phyloP scores from a whole-genome alignment of 805 yeast species.

The Sugiyamaella americana region DNA sequence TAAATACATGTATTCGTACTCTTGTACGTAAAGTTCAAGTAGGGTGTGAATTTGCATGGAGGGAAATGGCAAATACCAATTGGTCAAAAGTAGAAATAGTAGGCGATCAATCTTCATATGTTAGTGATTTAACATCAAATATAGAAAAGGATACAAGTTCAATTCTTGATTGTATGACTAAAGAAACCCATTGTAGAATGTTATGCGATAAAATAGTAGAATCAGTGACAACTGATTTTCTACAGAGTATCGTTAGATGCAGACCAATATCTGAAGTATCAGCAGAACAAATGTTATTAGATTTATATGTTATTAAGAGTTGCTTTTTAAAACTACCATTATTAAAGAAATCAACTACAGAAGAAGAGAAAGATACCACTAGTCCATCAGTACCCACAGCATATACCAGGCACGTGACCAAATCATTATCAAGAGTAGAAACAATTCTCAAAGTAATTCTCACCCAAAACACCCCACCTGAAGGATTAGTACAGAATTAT shows the following conservation, averaged over 20 bases:
- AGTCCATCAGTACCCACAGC: constrained; percentile 15
- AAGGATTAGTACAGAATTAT: constrained; percentile 56
- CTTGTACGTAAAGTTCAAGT: constrained; percentile 52
- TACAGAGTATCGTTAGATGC: constrained; percentile 51
- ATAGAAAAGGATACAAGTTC: constrained; percentile 42
- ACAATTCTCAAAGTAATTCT: constrained; percentile 61
- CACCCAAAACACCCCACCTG: constrained; percentile 61
- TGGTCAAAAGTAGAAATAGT: constrained; percentile 65
- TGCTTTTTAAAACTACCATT: constrained; percentile 36
- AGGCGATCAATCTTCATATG: constrained; percentile 66
- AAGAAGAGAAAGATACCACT: not conserved
- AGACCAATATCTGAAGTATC: constrained; percentile 63
- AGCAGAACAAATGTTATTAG: constrained; percentile 78
- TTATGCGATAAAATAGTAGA: constrained; percentile 75
- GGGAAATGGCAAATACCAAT: constrained; percentile 71
- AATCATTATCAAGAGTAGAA: constrained; percentile 44
- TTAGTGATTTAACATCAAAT: constrained; percentile 48
- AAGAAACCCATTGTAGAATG: constrained; percentile 66
- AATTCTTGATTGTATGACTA: constrained; percentile 38
- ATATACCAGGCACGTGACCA: constrained; percentile 41
- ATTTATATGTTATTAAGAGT: constrained; percentile 57
- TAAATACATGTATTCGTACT: constrained; percentile 51
- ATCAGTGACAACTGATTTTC: constrained; percentile 47
- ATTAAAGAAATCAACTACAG: constrained; percentile 17
- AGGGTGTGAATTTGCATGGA: constrained; percentile 68